Percentiles rank a stretch among this genome's conserved stretches.
phyloP scores from a whole-genome alignment of 2,329 filamentous ascomycete genomes.

The Domatiomyces catenatus region DNA sequence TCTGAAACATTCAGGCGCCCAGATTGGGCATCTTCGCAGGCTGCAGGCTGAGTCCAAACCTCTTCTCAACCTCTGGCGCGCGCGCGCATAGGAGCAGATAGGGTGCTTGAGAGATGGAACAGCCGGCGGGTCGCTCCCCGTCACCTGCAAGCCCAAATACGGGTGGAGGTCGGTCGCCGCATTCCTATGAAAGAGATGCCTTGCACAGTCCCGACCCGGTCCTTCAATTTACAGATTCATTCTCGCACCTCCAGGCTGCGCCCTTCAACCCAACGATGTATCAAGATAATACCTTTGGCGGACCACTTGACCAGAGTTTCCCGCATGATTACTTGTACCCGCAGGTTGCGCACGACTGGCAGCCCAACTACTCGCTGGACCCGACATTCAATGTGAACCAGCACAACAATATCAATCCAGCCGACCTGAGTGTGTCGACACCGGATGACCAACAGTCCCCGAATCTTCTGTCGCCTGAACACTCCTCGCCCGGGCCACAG shows the following conservation, averaged over 20 bases:
- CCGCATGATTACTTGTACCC: slow-evolving; percentile 17
- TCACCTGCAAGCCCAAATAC: slow-evolving; percentile 27
- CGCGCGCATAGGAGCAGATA: background rate
- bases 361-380: slow-evolving; percentile 11
- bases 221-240: background rate
- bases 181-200: slow-evolving; percentile 23
- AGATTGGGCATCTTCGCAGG: background rate
- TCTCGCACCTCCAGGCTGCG: slow-evolving; percentile 12
- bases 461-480: slow-evolving; percentile 40
- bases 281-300: slow-evolving; percentile 22
- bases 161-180: slow-evolving; percentile 29
- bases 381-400: slow-evolving; percentile 24
- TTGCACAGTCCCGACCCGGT: slow-evolving; percentile 22
- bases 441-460: slow-evolving; percentile 40
- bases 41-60: background rate
- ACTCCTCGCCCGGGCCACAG: slow-evolving; percentile 35
- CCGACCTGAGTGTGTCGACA: slow-evolving; percentile 32
- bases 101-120: slow-evolving; percentile 11
- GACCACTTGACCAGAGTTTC: slow-evolving; percentile 20
- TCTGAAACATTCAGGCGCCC: background rate
- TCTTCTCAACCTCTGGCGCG: background rate
- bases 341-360: slow-evolving; percentile 23
- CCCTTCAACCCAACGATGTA: slow-evolving; percentile 14
- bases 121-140: slow-evolving; percentile 23
- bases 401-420: slow-evolving; percentile 27